Evolutionary conservation across 805 yeast species (phyloP), one percentile per base, ranked within the genome.

Genomic region (Suhomyces faveliae): DNA sequence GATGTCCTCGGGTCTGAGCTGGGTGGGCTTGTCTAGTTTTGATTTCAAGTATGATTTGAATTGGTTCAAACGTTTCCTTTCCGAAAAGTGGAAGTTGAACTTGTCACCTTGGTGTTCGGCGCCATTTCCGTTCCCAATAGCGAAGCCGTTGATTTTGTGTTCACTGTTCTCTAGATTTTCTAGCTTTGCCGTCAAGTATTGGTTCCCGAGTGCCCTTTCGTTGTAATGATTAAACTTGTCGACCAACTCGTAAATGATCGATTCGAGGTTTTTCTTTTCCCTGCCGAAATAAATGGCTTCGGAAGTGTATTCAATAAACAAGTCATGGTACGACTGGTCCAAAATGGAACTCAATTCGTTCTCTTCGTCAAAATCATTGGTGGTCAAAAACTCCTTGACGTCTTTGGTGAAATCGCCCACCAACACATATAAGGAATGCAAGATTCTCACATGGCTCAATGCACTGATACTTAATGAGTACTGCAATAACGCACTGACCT

Each of bases 361-460:
- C 37, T 74, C 73, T 8, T 68, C 70, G 51, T 78, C 81, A 11
- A 78, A 62, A 3, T 74, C 77, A 46, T 75, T 73, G 20, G 74
- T 66, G 6, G 63, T 56, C 47, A 88, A 75, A 52, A 80, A 83
- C 7, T 79, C 82, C 56, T 85, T 84, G 54, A 91, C 69, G 48
- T 81, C 83, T 47, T 78, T 80, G 1, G 87, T 82, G 55, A 86
- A 79, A 42, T 76, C 78, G 11, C 81, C 79, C 8, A 86, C 71
- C 30, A 79, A 67, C 0, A 77, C 73, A 59, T 82, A 85, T n/a
- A 86, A 70, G 2, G 83, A 73, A 64, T 89, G 87, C 27, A 92
- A 66, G 1, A 85, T 76, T 58, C 98, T 77, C 2, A 90, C 82
- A 60, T 85, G 89, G 0, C 96, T 85, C 44, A 90, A 67, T 2